These are phyloP conservation scores for Dentipellis sp. DNA, from an alignment of 768 basidiomycete species.

Conservation along the genomic window DNA sequence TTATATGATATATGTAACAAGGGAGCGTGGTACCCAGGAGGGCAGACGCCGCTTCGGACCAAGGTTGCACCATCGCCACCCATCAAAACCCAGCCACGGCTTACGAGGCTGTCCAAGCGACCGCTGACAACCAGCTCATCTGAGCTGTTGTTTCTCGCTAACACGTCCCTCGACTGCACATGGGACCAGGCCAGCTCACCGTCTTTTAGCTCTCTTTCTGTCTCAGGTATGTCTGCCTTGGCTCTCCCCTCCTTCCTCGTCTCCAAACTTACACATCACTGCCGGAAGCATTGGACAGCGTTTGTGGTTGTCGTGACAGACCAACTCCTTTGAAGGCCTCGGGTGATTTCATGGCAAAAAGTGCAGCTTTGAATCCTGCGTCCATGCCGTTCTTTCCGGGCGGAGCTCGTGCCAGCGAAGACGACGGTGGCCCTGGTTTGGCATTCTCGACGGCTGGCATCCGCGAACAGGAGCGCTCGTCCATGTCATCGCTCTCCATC, in stretches of 20 bases:
- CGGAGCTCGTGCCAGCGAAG: conserved; percentile 45
- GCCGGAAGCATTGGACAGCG: neutral
- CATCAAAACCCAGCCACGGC: conserved; percentile 13
- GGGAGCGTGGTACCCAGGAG: too few relatives aligned
- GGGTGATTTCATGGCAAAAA: conserved; percentile 50
- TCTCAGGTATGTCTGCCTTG: conserved; percentile 7
- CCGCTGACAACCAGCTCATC: conserved; percentile 10
- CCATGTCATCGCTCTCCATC: conserved; percentile 46
- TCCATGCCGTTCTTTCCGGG: conserved; percentile 84
- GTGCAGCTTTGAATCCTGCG: conserved; percentile 68
- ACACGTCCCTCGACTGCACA: conserved; percentile 7
- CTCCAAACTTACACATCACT: conserved; percentile 1
- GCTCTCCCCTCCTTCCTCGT: neutral
- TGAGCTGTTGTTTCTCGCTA: conserved; percentile 11
- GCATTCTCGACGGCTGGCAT: conserved; percentile 37
- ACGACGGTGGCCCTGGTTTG: conserved; percentile 38
- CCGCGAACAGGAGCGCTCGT: conserved; percentile 32
- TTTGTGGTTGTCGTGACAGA: neutral
- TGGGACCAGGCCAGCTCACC: conserved; percentile 11
- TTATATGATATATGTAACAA: too few relatives aligned
- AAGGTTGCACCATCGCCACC: conserved; percentile 5
- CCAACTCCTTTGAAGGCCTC: conserved; percentile 1
- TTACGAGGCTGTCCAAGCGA: conserved; percentile 11
- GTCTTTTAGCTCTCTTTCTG: neutral
- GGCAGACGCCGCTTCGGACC: neutral